Evolutionary conservation across 306 rosid species (phyloP).

Genomic region (Acacia confusa): DNA sequence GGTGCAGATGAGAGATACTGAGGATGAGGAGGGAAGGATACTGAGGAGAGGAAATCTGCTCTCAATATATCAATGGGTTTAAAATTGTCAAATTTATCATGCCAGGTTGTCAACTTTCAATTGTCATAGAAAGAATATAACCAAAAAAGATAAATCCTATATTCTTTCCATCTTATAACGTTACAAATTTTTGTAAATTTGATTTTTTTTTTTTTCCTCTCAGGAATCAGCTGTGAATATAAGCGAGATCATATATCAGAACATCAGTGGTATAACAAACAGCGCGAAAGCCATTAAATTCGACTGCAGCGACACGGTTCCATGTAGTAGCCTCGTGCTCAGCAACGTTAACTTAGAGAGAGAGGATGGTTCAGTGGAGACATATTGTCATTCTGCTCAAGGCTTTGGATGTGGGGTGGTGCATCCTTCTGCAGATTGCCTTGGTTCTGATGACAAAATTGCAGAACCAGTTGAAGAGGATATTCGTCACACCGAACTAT

Average conservation of each 20-base stretch:
- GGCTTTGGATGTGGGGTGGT: slow-evolving; percentile 76
- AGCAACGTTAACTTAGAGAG: slow-evolving; percentile 79
- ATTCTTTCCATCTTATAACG: neutral
- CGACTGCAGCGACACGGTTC: slow-evolving; percentile 84
- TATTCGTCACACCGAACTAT: slow-evolving; percentile 73
- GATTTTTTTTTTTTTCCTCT: slow-evolving; percentile 16
- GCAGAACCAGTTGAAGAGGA: slow-evolving; percentile 34
- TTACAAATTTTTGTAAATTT: neutral
- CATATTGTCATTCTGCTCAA: slow-evolving; percentile 92
- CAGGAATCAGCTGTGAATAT: slow-evolving; percentile 80
- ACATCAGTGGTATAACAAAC: slow-evolving; percentile 78
- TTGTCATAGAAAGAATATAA: too few species aligned
- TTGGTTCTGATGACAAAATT: slow-evolving; percentile 59
- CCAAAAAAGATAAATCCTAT: too few species aligned
- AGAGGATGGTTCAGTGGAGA: slow-evolving; percentile 80
- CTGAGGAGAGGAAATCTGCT: too few species aligned
- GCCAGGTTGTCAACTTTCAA: too few species aligned
- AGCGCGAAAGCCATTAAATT: slow-evolving; percentile 87
- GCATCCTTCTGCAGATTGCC: slow-evolving; percentile 96
- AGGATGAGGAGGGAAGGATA: too few species aligned
- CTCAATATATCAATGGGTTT: too few species aligned
- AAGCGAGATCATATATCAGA: slow-evolving; percentile 70
- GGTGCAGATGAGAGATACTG: too few species aligned
- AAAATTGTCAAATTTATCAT: too few species aligned
- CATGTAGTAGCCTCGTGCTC: slow-evolving; percentile 78